Conservation (phyloP, 2,329 filamentous ascomycete species). For the Didymella sp. region DNA sequence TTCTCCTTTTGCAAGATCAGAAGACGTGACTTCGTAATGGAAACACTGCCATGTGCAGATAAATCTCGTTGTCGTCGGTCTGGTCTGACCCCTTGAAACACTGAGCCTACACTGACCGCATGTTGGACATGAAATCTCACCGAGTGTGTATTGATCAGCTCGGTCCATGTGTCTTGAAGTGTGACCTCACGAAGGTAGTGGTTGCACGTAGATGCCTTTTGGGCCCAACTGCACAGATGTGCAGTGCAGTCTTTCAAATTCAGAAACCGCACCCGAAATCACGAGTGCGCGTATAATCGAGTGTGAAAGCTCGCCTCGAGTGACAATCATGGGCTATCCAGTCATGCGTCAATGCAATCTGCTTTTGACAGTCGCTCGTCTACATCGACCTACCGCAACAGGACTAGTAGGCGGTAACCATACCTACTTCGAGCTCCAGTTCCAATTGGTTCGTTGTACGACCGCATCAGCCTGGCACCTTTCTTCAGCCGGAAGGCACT, state of each 20-base stretch:
- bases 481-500: constrained; percentile 16
- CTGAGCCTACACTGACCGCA: not conserved
- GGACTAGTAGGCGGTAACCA: constrained; percentile 15
- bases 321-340: not conserved
- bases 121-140: not conserved
- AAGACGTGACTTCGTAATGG: not conserved
- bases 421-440: constrained; percentile 16
- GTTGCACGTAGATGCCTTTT: not conserved
- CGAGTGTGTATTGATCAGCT: not conserved
- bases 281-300: not conserved
- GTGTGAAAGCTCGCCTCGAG: not conserved
- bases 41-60: not conserved
- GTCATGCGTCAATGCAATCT: not conserved
- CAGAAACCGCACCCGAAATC: not conserved
- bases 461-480: constrained; percentile 10
- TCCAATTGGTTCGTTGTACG: constrained; percentile 10
- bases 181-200: not conserved
- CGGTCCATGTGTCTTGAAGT: not conserved
- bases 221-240: not conserved
- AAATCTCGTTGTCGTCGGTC: not conserved
- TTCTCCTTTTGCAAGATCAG: not conserved
- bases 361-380: not conserved
- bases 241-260: not conserved
- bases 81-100: not conserved
- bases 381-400: constrained; percentile 10